Base-by-base conservation (phyloP, 805 yeast genomes). In the Nakazawaea ernobii region DNA sequence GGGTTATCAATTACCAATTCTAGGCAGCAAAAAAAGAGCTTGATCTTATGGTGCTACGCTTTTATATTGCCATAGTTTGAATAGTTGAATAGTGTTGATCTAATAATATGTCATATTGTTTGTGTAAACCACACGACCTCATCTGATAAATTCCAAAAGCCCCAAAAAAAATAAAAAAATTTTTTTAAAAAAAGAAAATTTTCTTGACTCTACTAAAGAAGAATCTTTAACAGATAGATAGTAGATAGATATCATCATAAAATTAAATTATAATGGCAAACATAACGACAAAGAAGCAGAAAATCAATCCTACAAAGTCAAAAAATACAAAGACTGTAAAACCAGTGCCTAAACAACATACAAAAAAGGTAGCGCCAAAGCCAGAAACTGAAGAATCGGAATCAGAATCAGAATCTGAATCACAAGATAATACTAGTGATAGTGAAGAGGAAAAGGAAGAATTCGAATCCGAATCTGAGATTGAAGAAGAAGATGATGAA, bases 1-100 rank as follows among this genome's bases (percentile, higher is more conserved):
- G 38, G 66, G 62, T 20, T n/a, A 58, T 27, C 59, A 55, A 37
- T 53, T 67, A 28, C 70, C 71, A 2, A 53, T 56, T 26, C 52
- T 46, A 30, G 65, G 62, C 24, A 27, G n/a, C 39, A 39, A 14
- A 39, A 48, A 42, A 42, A 35, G 8, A 4, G n/a, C n/a, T 6
- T 30, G 11, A 30, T 30, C n/a, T 4, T 30, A 10, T 11, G 6
- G 11, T 30, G 33, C 11, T 30, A 30, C 6, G 33, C 3, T 30
- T 6, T 30, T 8, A 35, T 35, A 20, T 20, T 20, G 24, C 24
- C 24, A 20, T 20, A 20, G 24, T 20, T n/a, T 20, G 24, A 20
- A 20, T 20, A 20, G 24, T 20, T 20, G 24, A 20, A 20, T 20
- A 20, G 24, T 20, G 24, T 20, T 20, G 5, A 20, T 3, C 5